Base-by-base conservation (phyloP, 169 alveolate genomes). In the Eimeria falciformis region DNA sequence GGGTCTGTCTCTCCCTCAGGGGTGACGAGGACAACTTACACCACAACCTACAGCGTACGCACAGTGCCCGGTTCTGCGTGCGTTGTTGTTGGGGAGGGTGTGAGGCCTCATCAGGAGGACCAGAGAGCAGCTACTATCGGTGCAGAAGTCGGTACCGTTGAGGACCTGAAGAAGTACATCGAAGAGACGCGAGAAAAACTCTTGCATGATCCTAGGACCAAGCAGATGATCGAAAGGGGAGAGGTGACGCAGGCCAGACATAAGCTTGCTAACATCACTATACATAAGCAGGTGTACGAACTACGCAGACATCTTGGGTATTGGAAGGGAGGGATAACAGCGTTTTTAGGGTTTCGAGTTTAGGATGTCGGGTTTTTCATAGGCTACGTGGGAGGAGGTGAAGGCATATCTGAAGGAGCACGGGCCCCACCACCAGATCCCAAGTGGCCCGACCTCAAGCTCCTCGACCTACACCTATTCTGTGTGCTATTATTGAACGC, bases 351-450 rank as follows among this genome's bases (percentile, higher is more conserved):
- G 65, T 53, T 53, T 53, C 2, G 25, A 53, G 65, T 53, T 1
- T 53, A 3, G 65, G 65, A n/a, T 17, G 1, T 65, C 12, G 75
- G 75, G 62, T 58, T 5, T 58, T n/a, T 9, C 0, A 29, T 71
- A 89, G 93, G 93, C 93, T 14, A 89, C 93, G 37, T 89, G 93
- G 93, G 93, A 89, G 9, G 93, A 89, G 82, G 90, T 89, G 45
- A 89, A 89, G 93, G 18, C 73, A 37, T 89, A 89, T 58, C 14
- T 89, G 83, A 68, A 73, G 46, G 53, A 68, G 25, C 93, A 33
- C 43, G 89, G 75, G 66, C 93, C 93, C 40, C 89, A 79, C 75
- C 89, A 73, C 58, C 6, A 43, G 7, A n/a, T 79, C 73, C 14
- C 73, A 50, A 55, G 75, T 55, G 89, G 89, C 58, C 89, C 89